Evolutionary conservation across 2,329 filamentous ascomycete species (phyloP).

Genomic region (Penicillium sp.): DNA sequence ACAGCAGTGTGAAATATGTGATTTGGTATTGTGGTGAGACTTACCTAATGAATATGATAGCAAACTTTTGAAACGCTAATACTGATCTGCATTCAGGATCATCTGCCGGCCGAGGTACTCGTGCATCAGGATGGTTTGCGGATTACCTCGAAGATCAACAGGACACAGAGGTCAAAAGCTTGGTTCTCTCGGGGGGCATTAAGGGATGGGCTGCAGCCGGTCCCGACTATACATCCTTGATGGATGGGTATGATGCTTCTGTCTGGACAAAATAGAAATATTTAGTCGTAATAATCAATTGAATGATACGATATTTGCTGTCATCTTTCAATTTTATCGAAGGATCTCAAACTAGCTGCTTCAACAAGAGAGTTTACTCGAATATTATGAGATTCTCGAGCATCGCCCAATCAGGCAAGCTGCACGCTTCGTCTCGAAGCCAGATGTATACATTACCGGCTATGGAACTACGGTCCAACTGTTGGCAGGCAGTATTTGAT

Average conservation of each 20-base stretch:
- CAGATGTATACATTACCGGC: no score
- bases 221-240: conserved; percentile 46
- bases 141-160: conserved; percentile 49
- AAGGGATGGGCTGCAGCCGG: conserved; percentile 55
- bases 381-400: not conserved
- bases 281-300: not conserved
- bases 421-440: not conserved
- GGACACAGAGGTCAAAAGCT: conserved; percentile 47
- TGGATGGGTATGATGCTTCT: conserved; percentile 45
- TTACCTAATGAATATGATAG: not conserved
- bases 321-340: not conserved
- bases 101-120: conserved; percentile 53
- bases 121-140: conserved; percentile 56
- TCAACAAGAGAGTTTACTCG: not conserved
- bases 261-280: conserved; percentile 14
- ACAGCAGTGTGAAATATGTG: conserved; percentile 32
- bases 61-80: not conserved
- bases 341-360: not conserved
- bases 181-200: conserved; percentile 53
- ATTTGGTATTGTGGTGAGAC: conserved; percentile 45
- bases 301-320: not conserved
- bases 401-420: not conserved
- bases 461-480: not conserved
- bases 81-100: conserved; percentile 45
- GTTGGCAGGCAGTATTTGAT: not conserved